Conservation (phyloP, 2,329 filamentous ascomycete species). For the Pseudocercospora macadamiae region DNA sequence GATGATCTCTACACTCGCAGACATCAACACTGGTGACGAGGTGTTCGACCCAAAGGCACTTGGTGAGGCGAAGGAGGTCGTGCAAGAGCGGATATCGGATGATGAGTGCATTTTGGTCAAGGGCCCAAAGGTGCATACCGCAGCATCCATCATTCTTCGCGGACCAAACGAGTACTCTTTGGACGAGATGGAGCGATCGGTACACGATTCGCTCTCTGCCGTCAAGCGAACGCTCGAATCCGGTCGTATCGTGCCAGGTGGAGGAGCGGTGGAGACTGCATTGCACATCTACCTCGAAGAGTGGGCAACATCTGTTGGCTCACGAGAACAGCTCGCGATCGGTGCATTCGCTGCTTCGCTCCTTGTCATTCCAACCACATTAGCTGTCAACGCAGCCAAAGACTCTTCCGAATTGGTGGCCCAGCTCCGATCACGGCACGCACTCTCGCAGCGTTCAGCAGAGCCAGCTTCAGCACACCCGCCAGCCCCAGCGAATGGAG, state of each 20-base stretch:
- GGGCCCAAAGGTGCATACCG: conserved; percentile 91
- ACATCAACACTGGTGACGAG: conserved; percentile 90
- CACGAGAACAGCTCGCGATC: conserved; percentile 95
- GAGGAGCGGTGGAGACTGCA: conserved; percentile 96
- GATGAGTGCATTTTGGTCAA: conserved; percentile 98
- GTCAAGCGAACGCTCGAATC: conserved; percentile 97
- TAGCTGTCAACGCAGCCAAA: conserved; percentile 96
- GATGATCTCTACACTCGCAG: conserved; percentile 87
- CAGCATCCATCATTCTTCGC: conserved; percentile 92
- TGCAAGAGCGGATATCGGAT: conserved; percentile 98
- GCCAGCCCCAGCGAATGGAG: conserved; percentile 23
- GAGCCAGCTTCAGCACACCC: conserved; percentile 62
- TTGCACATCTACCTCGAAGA: conserved; percentile 99
- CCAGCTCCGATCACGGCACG: conserved; percentile 91
- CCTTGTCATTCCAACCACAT: conserved; percentile 91
- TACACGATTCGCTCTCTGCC: conserved; percentile 94
- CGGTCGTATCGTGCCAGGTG: conserved; percentile 93
- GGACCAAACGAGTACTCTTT: conserved; percentile 95
- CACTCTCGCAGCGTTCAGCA: conserved; percentile 89
- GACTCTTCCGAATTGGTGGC: conserved; percentile 94
- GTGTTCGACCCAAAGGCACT: conserved; percentile 90
- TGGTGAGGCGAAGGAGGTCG: conserved; percentile 90
- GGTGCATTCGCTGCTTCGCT: conserved; percentile 96
- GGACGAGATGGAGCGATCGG: conserved; percentile 98
- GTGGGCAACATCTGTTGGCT: conserved; percentile 94